A percentile compares a stretch with the other conserved stretches of the same genome.
phyloP scores from a whole-genome alignment of 345 rosid species.

The Hypericum perforatum region DNA sequence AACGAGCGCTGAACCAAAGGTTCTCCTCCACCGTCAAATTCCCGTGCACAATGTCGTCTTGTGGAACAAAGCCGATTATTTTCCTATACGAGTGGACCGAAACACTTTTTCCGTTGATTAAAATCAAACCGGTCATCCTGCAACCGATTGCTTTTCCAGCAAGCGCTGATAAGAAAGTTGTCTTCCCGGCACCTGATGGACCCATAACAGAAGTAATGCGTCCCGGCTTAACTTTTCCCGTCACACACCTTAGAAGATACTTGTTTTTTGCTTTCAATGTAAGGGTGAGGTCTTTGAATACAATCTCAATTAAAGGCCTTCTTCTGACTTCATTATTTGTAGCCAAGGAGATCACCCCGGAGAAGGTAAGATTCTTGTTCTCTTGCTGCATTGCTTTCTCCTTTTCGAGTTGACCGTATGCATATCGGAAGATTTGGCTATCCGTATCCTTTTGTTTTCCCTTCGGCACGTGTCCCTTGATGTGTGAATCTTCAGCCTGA shows the following conservation, averaged over 20 bases:
- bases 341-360: constrained; percentile 65
- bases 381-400: constrained; percentile 65
- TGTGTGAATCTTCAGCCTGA: constrained; percentile 22
- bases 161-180: constrained; percentile 79
- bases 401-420: constrained; percentile 67
- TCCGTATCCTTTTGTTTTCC: constrained; percentile 38
- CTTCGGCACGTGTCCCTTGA: constrained; percentile 23
- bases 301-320: constrained; percentile 64
- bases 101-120: constrained; percentile 61
- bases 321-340: constrained; percentile 41
- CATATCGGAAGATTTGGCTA: constrained; percentile 73
- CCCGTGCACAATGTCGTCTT: constrained; percentile 93
- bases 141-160: constrained; percentile 85
- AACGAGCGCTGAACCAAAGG: constrained; percentile 89
- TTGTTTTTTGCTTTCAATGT: constrained; percentile 64
- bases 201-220: constrained; percentile 93
- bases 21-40: constrained; percentile 94
- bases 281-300: constrained; percentile 65
- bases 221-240: constrained; percentile 76
- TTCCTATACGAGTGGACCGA: constrained; percentile 75
- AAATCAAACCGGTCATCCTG: constrained; percentile 52
- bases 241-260: constrained; percentile 65
- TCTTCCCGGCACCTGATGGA: constrained; percentile 97
- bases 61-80: constrained; percentile 86
- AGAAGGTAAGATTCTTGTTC: constrained; percentile 51